These are phyloP conservation scores for Sphaerobolus stellatus DNA, from an alignment of 1,284 basidiomycete species.

Conservation along the genomic window DNA sequence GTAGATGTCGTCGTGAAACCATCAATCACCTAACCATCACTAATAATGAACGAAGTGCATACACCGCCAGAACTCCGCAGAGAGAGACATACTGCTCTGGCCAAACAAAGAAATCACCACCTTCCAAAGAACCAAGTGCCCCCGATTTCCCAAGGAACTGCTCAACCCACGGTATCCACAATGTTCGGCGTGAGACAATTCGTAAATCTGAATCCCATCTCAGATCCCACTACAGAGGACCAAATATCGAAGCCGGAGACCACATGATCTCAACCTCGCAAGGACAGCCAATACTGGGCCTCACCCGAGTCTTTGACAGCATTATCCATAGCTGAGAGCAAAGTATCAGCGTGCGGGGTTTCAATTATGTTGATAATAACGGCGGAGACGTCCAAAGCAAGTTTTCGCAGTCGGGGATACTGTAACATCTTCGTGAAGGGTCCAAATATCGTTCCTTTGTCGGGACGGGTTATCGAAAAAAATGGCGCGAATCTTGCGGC, in stretches of 20 bases:
- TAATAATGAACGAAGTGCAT: too few relatives aligned
- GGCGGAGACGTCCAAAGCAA: slow-evolving; percentile 4
- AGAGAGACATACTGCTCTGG: too few relatives aligned
- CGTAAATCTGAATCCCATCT: neutral
- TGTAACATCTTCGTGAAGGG: slow-evolving; percentile 68
- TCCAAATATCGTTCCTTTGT: slow-evolving; percentile 65
- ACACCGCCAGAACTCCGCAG: too few relatives aligned
- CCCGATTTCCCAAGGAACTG: too few relatives aligned
- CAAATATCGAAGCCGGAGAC: neutral
- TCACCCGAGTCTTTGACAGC: slow-evolving; percentile 42
- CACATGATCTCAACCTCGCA: too few relatives aligned
- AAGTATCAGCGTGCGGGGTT: slow-evolving; percentile 20
- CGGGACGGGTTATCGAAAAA: slow-evolving; percentile 72
- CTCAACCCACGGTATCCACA: too few relatives aligned
- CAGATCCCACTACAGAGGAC: neutral
- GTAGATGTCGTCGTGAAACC: too few relatives aligned
- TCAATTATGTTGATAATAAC: slow-evolving; percentile 5
- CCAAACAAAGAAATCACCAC: too few relatives aligned
- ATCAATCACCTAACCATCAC: too few relatives aligned
- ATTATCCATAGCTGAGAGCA: slow-evolving; percentile 39
- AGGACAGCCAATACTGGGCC: slow-evolving; percentile 41
- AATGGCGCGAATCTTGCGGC: slow-evolving; percentile 68
- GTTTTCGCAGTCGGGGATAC: slow-evolving; percentile 17
- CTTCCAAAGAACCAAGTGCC: too few relatives aligned
- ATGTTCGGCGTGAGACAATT: too few relatives aligned